Percentiles rank a stretch among this genome's conserved stretches.
Conservation (phyloP, 495 filamentous ascomycete species). For the Copromyces sp. region DNA sequence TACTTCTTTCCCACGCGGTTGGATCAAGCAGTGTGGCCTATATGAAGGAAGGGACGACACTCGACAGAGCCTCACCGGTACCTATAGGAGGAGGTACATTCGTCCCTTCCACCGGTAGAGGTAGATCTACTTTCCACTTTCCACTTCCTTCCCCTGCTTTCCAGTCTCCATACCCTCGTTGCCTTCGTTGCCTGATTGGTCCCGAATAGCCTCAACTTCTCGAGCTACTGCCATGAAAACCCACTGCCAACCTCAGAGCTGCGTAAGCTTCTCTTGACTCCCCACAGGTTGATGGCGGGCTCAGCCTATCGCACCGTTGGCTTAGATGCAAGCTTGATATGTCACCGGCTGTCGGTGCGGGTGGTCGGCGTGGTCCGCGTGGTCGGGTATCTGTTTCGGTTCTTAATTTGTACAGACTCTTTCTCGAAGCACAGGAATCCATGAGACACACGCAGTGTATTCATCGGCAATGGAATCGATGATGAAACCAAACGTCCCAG, state of each 20-base stretch:
- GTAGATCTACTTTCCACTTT: background rate
- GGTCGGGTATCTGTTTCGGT: background rate
- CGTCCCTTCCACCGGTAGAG: background rate
- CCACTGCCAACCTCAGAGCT: background rate
- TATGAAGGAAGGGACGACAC: background rate
- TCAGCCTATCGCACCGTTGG: background rate
- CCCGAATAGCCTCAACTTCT: background rate
- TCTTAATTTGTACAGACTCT: background rate
- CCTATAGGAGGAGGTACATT: too few species aligned
- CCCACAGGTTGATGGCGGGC: fast-evolving
- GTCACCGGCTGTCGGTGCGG: background rate
- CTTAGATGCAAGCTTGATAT: background rate
- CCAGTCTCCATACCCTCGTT: background rate
- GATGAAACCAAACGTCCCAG: too few species aligned
- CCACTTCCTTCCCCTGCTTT: background rate
- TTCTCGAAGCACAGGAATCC: background rate
- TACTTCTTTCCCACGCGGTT: too few species aligned
- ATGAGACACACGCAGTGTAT: background rate
- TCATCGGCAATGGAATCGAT: too few species aligned
- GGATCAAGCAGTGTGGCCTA: background rate
- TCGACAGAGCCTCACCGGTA: background rate
- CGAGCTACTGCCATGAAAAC: background rate
- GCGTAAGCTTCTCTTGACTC: background rate
- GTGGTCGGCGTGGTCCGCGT: background rate
- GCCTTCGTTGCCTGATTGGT: background rate